These are phyloP conservation scores for Yamadazyma mexicana DNA, from an alignment of 1,139 yeast genomes.

Conservation along the genomic window DNA sequence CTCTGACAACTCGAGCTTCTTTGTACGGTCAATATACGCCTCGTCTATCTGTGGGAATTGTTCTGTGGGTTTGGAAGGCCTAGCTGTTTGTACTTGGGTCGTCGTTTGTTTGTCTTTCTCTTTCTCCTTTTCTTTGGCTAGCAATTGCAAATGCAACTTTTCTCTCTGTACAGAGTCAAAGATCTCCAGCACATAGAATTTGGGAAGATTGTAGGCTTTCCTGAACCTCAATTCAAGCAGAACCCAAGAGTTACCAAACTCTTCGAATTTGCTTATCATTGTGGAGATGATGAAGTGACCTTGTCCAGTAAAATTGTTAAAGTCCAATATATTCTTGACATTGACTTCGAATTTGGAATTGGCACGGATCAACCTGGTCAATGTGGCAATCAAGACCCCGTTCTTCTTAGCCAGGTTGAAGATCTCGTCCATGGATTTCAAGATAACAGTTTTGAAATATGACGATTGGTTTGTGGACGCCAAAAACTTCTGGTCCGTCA, in stretches of 20 bases:
- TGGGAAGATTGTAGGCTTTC: slow-evolving; percentile 29
- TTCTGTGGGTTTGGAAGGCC: not conserved
- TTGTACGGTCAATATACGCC: slow-evolving; percentile 17
- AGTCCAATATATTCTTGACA: slow-evolving; percentile 39
- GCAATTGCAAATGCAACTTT: not conserved
- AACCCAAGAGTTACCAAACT: slow-evolving; percentile 38
- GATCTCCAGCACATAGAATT: slow-evolving; percentile 6
- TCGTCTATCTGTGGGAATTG: slow-evolving; percentile 16
- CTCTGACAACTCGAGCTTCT: slow-evolving; percentile 19
- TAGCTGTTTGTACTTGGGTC: not conserved
- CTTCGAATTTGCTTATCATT: slow-evolving; percentile 26
- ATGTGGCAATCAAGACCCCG: slow-evolving; percentile 50
- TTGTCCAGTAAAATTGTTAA: slow-evolving; percentile 37
- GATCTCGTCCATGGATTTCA: slow-evolving; percentile 41
- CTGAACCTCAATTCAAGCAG: slow-evolving; percentile 39
- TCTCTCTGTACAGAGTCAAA: slow-evolving; percentile 3
- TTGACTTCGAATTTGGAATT: slow-evolving; percentile 38
- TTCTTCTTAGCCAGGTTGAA: slow-evolving; percentile 52
- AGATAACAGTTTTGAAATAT: slow-evolving; percentile 27
- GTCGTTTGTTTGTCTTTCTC: not conserved
- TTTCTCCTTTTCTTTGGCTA: slow-evolving; percentile 1
- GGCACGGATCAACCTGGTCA: slow-evolving; percentile 50
- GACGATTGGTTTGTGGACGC: slow-evolving; percentile 22
- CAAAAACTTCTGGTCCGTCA: slow-evolving; percentile 40
- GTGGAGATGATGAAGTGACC: slow-evolving; percentile 27